phyloP scores from a whole-genome alignment of 139 green algal genomes.

The Chlorella sp. region DNA sequence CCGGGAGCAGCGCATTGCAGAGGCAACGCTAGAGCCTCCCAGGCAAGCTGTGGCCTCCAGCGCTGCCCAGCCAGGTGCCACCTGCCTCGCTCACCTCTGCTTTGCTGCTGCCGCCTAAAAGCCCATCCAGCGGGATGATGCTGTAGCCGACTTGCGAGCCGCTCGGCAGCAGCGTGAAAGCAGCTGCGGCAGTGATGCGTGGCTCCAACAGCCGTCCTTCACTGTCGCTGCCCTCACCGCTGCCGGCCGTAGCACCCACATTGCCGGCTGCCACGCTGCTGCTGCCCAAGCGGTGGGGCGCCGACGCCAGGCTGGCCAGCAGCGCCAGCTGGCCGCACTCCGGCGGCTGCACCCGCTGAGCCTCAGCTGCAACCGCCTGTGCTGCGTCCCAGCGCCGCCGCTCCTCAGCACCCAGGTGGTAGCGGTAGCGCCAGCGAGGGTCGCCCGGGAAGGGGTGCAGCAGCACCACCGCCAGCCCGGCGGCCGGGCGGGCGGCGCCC shows the following conservation, averaged over 20 bases:
- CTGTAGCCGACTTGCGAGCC: conserved; percentile 3
- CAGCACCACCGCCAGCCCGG: neutral
- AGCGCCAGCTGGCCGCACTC: conserved; percentile 1
- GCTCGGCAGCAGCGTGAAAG: conserved; percentile 2
- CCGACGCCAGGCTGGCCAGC: neutral
- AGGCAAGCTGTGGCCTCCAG: too few relatives aligned
- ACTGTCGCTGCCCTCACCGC: neutral
- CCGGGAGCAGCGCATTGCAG: too few relatives aligned
- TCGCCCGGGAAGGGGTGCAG: too few relatives aligned
- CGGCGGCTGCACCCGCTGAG: too few relatives aligned
- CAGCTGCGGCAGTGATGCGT: neutral
- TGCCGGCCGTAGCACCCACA: too few relatives aligned
- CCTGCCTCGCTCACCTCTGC: neutral
- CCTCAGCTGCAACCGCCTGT: too few relatives aligned
- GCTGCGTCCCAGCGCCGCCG: too few relatives aligned
- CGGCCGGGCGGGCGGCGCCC: neutral
- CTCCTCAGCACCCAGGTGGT: too few relatives aligned
- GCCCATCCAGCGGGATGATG: neutral
- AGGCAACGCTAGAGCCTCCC: too few relatives aligned
- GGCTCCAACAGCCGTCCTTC: neutral
- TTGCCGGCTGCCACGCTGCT: neutral
- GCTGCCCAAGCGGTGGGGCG: neutral
- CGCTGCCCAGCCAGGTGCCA: too few relatives aligned
- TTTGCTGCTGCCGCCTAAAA: neutral
- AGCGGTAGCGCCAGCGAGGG: too few relatives aligned